Evolutionary conservation across 371 early-diverging fungal genomes (phyloP).

Genomic region (Mortierella sp.): DNA sequence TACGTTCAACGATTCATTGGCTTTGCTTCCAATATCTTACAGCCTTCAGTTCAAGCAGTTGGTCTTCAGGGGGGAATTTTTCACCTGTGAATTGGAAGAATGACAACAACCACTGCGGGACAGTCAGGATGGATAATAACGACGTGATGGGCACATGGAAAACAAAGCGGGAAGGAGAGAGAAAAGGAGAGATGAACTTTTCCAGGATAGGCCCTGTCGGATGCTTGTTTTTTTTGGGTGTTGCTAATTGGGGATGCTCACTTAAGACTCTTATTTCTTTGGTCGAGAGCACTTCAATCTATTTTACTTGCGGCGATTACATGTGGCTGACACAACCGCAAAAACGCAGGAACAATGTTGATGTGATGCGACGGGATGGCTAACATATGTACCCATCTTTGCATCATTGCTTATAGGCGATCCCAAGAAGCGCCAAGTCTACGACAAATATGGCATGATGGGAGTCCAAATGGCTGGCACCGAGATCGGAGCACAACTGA

Average conservation of each 20-base stretch:
- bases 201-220: constrained; percentile 3
- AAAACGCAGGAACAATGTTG: background rate
- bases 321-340: background rate
- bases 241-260: constrained; percentile 4
- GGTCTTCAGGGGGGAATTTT: background rate
- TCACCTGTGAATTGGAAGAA: background rate
- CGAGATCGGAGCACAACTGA: constrained; percentile 80
- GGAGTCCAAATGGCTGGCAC: constrained; percentile 89
- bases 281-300: constrained; percentile 23
- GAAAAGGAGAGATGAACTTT: background rate
- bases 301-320: constrained; percentile 13
- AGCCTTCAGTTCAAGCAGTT: background rate
- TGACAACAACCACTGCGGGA: background rate
- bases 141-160: background rate
- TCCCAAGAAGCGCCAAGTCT: constrained; percentile 84
- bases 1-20: constrained; percentile 19
- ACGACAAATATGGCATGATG: constrained; percentile 92
- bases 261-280: constrained; percentile 11
- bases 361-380: background rate
- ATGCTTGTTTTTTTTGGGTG: constrained; percentile 11
- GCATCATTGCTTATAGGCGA: constrained; percentile 62
- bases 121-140: background rate
- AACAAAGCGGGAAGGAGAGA: background rate
- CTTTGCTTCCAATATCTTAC: background rate
- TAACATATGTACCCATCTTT: background rate